Evolutionary conservation across 2,329 filamentous ascomycete species (phyloP), one percentile per base, ranked within the genome.

Genomic region (Epichloe hybrida): DNA sequence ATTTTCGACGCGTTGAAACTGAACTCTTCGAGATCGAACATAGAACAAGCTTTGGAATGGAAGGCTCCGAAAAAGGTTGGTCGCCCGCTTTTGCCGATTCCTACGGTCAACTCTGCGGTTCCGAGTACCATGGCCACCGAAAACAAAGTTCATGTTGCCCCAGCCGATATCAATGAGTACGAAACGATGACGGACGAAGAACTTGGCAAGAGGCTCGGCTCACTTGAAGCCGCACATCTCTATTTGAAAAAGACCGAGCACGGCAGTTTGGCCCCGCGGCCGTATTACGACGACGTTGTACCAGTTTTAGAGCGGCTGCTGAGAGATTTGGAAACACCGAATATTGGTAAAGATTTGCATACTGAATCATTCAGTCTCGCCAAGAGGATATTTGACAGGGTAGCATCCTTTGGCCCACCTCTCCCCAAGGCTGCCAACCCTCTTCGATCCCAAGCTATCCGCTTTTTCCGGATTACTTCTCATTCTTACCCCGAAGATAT

Each of bases 401-500:
- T 64, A 37, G 51, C 54, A 9, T 52, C 44, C 15, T 50, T 55
- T 36, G 52, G 56, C 9, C 44, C 27, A 3, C 27, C 56, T 39
- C 56, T 52, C 11, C 50, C 54, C 3, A 45, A 52, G 35, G 34
- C 51, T 17, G 48, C 50, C 23, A 48, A 42, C 15, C 17, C 34
- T 8, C 27, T 59, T 20, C 51, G 56, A 47, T 54, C 54, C 40
- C 52, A 55, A 48, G 58, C 58, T 13, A 50, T 59, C 40, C 48
- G 56, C 27, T 45, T 69, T 45, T 57, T 67, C 38, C 56, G 55
- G 37, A 51, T 57, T 11, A 49, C 55, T 5, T 47, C 56, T 15
- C 46, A 50, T 20, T 52, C 53, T 11, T 51, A 55, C 41, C 49
- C 62, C 20, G 52, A 48, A 3, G 56, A 53, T 1, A 53, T 60